Conservation (phyloP, 176 grass and related monocot genomes). For the Poa annua region DNA sequence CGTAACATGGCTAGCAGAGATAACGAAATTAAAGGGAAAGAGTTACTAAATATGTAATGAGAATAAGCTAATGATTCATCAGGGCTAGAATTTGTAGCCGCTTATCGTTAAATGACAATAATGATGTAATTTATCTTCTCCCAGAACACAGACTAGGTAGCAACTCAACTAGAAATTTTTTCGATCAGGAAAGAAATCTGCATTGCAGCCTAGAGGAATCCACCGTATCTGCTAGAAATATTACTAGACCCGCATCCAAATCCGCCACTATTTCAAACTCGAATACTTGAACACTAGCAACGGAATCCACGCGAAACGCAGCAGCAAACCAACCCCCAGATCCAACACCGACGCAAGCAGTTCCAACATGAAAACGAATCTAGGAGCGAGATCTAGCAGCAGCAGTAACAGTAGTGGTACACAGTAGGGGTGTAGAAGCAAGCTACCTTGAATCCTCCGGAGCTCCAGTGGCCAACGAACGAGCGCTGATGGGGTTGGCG, state of each 20-base stretch:
- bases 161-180: neutral
- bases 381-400: slow-evolving; percentile 22
- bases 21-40: neutral
- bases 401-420: neutral
- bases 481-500: neutral
- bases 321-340: neutral
- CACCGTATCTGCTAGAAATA: neutral
- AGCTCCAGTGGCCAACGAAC: neutral
- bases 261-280: neutral
- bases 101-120: neutral
- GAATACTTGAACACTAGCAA: neutral
- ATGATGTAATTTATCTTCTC: no score
- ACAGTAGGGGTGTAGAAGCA: neutral
- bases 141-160: no score
- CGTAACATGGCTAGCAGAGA: neutral
- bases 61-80: neutral
- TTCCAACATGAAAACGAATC: neutral
- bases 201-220: neutral
- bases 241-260: neutral
- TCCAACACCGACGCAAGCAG: neutral
- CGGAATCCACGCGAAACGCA: neutral
- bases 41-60: neutral
- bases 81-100: neutral
- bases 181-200: neutral
- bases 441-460: slow-evolving; percentile 42